These are phyloP conservation scores for Sugiyamaella marilandica DNA, from an alignment of 805 yeast species.

Conservation along the genomic window DNA sequence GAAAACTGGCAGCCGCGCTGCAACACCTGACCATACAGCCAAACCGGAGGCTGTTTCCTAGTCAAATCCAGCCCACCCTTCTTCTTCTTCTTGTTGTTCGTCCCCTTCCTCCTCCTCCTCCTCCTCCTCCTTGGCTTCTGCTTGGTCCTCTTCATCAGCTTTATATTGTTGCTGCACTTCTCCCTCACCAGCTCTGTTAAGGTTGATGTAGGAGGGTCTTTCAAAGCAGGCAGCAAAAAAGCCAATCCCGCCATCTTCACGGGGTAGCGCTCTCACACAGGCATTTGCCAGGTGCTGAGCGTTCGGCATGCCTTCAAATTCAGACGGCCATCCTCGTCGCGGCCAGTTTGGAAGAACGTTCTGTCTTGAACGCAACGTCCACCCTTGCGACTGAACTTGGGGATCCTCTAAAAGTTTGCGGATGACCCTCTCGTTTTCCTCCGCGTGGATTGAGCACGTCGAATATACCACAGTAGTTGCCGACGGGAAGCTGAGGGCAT, in stretches of 20 bases:
- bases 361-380: conserved; percentile 60
- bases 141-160: too few relatives aligned
- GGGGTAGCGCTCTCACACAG: conserved; percentile 80
- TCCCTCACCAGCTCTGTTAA: too few relatives aligned
- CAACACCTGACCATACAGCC: neutral
- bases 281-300: conserved; percentile 68
- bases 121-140: too few relatives aligned
- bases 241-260: conserved; percentile 96
- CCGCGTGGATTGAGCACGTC: conserved; percentile 90
- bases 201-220: conserved; percentile 29
- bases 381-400: conserved; percentile 60
- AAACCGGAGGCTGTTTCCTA: neutral
- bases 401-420: conserved; percentile 66
- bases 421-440: conserved; percentile 92
- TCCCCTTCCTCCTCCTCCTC: conserved; percentile 14
- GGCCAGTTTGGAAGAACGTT: conserved; percentile 81
- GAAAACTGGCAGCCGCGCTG: neutral
- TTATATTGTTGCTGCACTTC: conserved; percentile 1
- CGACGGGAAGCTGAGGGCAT: conserved; percentile 74
- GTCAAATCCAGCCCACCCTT: conserved; percentile 39
- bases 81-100: too few relatives aligned
- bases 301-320: conserved; percentile 40
- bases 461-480: conserved; percentile 83
- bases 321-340: conserved; percentile 72
- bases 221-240: conserved; percentile 94